Conservation (phyloP, 345 rosid genomes). For the Gynandropsis gynandra region DNA sequence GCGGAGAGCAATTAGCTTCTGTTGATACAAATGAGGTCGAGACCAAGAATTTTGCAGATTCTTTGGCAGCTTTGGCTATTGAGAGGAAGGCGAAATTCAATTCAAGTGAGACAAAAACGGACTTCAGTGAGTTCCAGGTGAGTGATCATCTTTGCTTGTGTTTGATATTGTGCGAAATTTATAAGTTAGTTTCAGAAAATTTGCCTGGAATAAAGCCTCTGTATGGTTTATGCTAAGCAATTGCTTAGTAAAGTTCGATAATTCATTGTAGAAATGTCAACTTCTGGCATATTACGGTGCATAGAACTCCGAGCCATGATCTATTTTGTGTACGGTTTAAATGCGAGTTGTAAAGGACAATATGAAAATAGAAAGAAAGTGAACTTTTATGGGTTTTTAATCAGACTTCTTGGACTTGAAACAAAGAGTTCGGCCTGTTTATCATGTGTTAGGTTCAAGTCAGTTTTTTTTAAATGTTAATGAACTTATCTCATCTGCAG, state of each 20-base stretch:
- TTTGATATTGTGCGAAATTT: neutral
- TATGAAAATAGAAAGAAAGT: neutral
- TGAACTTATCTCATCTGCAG: conserved; percentile 27
- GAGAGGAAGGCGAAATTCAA: conserved; percentile 72
- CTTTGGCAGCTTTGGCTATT: conserved; percentile 67
- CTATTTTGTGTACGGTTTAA: too few relatives aligned
- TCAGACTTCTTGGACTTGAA: neutral
- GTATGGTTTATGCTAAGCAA: neutral
- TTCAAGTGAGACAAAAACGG: conserved; percentile 38
- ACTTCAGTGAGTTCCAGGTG: conserved; percentile 83
- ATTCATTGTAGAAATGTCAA: neutral
- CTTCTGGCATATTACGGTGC: neutral
- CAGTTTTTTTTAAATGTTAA: neutral
- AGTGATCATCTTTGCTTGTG: conserved; percentile 12
- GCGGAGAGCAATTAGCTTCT: conserved; percentile 53
- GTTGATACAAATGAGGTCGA: conserved; percentile 65
- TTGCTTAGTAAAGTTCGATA: neutral
- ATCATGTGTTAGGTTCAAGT: neutral
- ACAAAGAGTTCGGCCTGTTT: neutral
- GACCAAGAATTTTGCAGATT: conserved; percentile 53
- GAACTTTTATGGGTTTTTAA: conserved; percentile 1
- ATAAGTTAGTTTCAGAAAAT: neutral
- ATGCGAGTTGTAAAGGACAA: too few relatives aligned
- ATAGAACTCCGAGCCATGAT: too few relatives aligned
- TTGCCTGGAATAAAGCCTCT: neutral